Evolutionary conservation across 805 yeast species (phyloP).

Genomic region (Yarrowia phangngaensis): DNA sequence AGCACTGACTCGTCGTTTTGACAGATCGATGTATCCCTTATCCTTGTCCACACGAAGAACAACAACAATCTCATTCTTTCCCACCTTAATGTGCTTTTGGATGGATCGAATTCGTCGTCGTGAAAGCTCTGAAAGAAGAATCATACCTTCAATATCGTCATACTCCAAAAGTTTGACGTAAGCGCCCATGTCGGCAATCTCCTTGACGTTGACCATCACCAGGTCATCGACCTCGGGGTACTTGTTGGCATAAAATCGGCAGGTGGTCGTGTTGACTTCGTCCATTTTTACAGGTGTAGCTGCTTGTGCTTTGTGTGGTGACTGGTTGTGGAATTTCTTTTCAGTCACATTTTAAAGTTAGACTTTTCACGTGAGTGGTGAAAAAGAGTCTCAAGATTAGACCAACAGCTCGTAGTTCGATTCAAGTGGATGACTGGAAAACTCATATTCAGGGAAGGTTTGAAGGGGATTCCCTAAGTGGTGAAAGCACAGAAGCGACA

Average conservation of each 20-base stretch:
- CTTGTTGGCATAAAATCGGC: conserved; percentile 96
- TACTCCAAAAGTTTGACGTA: conserved; percentile 90
- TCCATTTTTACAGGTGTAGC: conserved; percentile 23
- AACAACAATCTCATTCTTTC: conserved; percentile 96
- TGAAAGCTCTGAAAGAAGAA: conserved; percentile 86
- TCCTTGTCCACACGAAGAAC: conserved; percentile 97
- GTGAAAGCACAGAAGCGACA: too few species aligned
- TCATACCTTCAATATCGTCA: conserved; percentile 99
- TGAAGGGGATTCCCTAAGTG: too few species aligned
- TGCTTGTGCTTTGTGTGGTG: background rate
- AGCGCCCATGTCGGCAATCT: conserved; percentile 98
- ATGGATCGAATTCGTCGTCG: conserved; percentile 98
- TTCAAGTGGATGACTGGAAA: too few species aligned
- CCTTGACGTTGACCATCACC: conserved; percentile 91
- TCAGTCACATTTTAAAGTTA: background rate
- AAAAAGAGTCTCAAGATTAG: too few species aligned
- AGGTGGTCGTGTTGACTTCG: conserved; percentile 55
- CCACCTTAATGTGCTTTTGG: conserved; percentile 95
- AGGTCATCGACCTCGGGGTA: conserved; percentile 99
- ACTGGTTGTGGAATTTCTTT: conserved; percentile 9
- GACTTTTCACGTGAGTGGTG: background rate
- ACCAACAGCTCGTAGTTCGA: too few species aligned
- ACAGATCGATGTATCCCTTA: conserved; percentile 95
- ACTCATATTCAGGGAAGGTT: too few species aligned
- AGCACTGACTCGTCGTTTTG: conserved; percentile 96